Base-by-base conservation (phyloP, 139 green algal genomes). In the Micractinium sp. region DNA sequence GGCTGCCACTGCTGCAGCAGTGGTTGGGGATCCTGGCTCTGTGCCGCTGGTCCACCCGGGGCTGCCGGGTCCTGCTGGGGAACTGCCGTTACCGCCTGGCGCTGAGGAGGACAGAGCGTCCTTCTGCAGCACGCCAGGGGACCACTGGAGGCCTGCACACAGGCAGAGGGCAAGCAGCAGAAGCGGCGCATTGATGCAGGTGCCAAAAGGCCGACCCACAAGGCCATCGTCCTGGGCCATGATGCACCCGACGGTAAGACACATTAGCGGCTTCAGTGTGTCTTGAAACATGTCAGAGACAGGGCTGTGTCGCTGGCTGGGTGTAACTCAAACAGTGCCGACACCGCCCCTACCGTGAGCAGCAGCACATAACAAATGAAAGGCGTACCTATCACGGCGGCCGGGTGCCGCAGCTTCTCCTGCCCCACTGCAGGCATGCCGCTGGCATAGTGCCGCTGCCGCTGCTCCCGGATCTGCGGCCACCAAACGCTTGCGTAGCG, bases 391-490 rank as follows among this genome's bases (percentile, higher is more conserved):
- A 41, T 81, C 0, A 92, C 73, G 3, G 53, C 25, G 29, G 81
- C 47, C 20, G 89, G 76, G 77, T 89, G 89, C 25, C 87, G 87
- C 56, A 92, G 76, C 56, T 89, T 89, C 77, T 92, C 89, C 56
- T 66, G 67, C 22, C 89, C 60, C 27, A 86, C 89, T 1, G 71
- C 23, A 15, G 81, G 78, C 69, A n/a, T 88, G 67, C 41, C 75
- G 36, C n/a, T 81, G 14, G 79, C 77, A 22, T 79, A 79, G 61
- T 80, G 83, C 22, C 85, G 73, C 85, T 76, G 71, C 47, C 33
- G 85, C 85, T 82, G 41, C 76, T 67, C 66, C n/a, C 63, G 47
- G 14, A 60, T 27, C 66, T 90, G 75, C n/a, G 86, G 86, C 89
- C 89, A 92, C 89, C 89, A 92, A 0, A 92, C 85, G 66, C 69